Evolutionary conservation across 2,329 filamentous ascomycete species (phyloP).

Genomic region (Fusarium sp.): DNA sequence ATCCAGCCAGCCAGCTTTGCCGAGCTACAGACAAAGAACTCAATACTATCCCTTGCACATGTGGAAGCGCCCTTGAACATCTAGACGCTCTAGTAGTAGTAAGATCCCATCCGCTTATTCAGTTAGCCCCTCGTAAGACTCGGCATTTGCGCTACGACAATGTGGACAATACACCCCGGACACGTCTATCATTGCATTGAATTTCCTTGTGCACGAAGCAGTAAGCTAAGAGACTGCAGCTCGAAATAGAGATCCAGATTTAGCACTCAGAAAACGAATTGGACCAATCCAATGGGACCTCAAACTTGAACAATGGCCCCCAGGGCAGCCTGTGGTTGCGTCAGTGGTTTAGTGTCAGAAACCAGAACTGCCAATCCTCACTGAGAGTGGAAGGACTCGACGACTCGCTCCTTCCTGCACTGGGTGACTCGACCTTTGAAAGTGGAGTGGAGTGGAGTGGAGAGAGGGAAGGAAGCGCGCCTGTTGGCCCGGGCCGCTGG

Average conservation of each 20-base stretch:
- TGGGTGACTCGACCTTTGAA: conserved; percentile 15
- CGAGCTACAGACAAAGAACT: conserved; percentile 20
- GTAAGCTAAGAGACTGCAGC: conserved; percentile 10
- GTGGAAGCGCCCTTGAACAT: conserved; percentile 18
- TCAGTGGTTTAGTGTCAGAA: conserved; percentile 31
- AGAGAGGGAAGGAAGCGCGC: neutral
- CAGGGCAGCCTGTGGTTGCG: conserved; percentile 12
- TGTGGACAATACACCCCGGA: conserved; percentile 7
- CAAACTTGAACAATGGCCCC: conserved; percentile 11
- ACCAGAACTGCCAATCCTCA: conserved; percentile 25
- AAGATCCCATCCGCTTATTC: conserved; percentile 2
- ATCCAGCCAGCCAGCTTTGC: neutral
- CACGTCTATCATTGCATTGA: conserved; percentile 20
- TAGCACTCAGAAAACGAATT: conserved; percentile 7
- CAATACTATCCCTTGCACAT: conserved; percentile 24
- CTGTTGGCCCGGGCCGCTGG: conserved; percentile 30
- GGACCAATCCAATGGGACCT: neutral
- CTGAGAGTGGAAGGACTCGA: conserved; percentile 21
- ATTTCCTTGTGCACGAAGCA: conserved; percentile 12
- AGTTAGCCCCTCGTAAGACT: conserved; percentile 14
- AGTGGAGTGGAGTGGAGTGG: neutral
- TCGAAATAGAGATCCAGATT: conserved; percentile 12
- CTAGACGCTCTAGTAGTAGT: neutral
- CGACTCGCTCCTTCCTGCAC: conserved; percentile 25
- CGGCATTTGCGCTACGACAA: conserved; percentile 16